Base-by-base conservation (phyloP, 1,284 basidiomycete genomes). In the Hemileia vastatrix region DNA sequence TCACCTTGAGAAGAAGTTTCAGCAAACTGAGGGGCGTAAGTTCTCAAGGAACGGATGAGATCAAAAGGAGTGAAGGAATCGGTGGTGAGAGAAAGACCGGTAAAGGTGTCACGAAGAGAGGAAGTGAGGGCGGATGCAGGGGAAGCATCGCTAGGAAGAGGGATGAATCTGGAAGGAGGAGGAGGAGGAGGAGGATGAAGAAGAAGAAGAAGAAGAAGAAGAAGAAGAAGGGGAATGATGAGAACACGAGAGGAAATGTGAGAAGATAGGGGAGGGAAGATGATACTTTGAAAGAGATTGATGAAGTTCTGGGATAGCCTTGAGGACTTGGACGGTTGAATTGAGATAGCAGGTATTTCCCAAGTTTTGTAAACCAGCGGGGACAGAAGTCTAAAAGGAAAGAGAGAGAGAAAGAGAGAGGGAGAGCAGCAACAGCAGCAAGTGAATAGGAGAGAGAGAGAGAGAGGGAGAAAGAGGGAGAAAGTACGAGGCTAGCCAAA, bases 311-410 rank as follows among this genome's bases (percentile, higher is more conserved):
- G 92, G 91, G 59, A 98, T 87, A 2, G 87, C 84, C 18, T 90
- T 86, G 66, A 98, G 81, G 13, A 90, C 87, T 78, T 98, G 94
- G 1, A 98, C 80, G 0, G 90, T 92, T 4, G 94, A 86, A 73
- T 96, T 97, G 84, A 97, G 89, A 77, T 97, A 97, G 72, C 90
- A 93, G 0, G 90, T 93, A 74, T 93, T 93, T 44, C 90, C 90
- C 49, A 89, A 78, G 70, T 83, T 84, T 63, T 19, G 44, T 21
- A 53, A 23, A 32, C 56, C 48, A 51, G 59, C 59, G 23, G 54
- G 57, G 23, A 31, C 33, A 11, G 51, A 31, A 9, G 57, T 31
- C 24, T 54, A 21, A 50, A 31, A 44, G 13, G 72, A 77, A 36
- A 75, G 27, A 3, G 9, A 1, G 4, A 51, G 15, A 9, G 2